Evolutionary conservation across 768 basidiomycete species (phyloP).

Genomic region (Boletus vinaceobasis): DNA sequence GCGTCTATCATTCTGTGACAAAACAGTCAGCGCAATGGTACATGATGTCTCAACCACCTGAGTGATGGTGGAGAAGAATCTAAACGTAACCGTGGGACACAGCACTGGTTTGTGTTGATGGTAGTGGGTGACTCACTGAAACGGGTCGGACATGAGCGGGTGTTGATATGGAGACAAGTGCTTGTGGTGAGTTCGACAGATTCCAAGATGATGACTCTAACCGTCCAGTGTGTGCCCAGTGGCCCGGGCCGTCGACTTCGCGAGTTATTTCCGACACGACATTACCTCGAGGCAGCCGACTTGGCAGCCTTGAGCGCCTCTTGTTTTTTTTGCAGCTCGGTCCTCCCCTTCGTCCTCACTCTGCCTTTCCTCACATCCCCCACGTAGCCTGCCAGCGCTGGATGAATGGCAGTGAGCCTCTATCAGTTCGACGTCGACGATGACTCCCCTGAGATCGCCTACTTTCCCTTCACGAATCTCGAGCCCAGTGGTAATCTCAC

Average conservation of each 20-base stretch:
- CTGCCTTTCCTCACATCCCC: slow-evolving; percentile 5
- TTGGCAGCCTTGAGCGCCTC: slow-evolving; percentile 18
- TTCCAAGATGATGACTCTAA: not conserved
- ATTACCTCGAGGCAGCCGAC: slow-evolving; percentile 30
- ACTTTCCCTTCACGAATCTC: slow-evolving; percentile 59
- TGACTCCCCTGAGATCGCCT: slow-evolving; percentile 60
- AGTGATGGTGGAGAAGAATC: not conserved
- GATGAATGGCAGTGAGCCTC: slow-evolving; percentile 30
- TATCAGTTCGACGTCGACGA: slow-evolving; percentile 54
- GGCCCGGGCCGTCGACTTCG: slow-evolving; percentile 1
- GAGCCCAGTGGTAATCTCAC: slow-evolving; percentile 45
- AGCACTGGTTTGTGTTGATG: slow-evolving; percentile 26
- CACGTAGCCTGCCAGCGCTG: slow-evolving; percentile 21
- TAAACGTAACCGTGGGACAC: not conserved
- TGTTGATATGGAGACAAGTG: slow-evolving; percentile 23
- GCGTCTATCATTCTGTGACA: slow-evolving; percentile 18
- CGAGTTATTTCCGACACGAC: slow-evolving; percentile 26
- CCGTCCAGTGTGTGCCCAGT: not conserved
- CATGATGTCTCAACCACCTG: not conserved
- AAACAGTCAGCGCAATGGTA: not conserved
- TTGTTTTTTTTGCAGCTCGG: slow-evolving; percentile 2
- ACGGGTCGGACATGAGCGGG: not conserved
- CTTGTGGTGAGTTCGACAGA: not conserved
- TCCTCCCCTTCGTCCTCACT: slow-evolving; percentile 6
- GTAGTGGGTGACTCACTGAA: not conserved